Evolutionary conservation across 164 flowering plant genomes (phyloP), one percentile per base, ranked within the genome.

Genomic region (Piper betle): DNA sequence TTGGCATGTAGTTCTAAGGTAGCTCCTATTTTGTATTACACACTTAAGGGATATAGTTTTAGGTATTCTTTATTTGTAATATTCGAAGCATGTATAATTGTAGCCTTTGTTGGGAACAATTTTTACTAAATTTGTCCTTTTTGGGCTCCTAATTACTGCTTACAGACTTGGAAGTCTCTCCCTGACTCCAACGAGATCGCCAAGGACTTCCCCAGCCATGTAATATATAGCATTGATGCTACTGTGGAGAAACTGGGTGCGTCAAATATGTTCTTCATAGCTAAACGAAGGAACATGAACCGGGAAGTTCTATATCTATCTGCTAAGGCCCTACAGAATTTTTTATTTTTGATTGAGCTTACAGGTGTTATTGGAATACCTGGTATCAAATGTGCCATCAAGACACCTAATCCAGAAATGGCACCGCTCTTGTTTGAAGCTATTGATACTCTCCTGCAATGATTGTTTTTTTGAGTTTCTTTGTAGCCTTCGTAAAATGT

Each of bases 151-250:
- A 3, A 6, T 6, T 46, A 10, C 50, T 10, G 10, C 50, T 9
- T 64, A 67, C 84, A 89, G 99, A 88, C 92, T 62, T 91, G 99
- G 99, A 90, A 89, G 76, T 82, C 95, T 33, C 84, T 93, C 12
- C 99, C 97, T 1, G 97, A 93, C 72, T 74, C 97, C 55, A 88
- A 88, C 59, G 99, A 93, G 78, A 82, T 86, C 13, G 70, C 78
- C 17, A 86, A 71, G 73, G 96, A 88, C 40, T 74, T 88, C 57
- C 84, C 89, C 16, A 81, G 72, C 5, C 63, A 75, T 54, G 79
- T 77, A 56, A 65, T 90, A 63, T 84, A 71, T 68, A 85, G 82
- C 57, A 78, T 84, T 19, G 96, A 90, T 53, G 76, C 84, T 60
- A 85, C 89, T 6, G 76, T 93, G 8, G 96, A 88, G 61, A 75